phyloP scores from a whole-genome alignment of 1,139 yeast genomes.

The Magnusiomyces magnusii region DNA sequence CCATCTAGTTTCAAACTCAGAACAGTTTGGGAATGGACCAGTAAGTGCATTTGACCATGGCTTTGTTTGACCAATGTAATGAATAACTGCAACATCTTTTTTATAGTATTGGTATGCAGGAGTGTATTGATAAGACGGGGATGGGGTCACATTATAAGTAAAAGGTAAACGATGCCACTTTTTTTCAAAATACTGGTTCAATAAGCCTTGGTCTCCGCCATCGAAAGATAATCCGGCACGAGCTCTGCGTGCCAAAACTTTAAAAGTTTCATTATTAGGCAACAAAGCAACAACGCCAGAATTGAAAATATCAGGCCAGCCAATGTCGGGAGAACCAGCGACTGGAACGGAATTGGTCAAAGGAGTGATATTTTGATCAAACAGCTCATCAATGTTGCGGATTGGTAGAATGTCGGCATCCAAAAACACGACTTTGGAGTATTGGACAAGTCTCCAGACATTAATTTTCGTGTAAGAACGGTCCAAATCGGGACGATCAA shows the following conservation, averaged over 20 bases:
- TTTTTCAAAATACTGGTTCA: constrained; percentile 70
- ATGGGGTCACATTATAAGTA: constrained; percentile 77
- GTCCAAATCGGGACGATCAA: constrained; percentile 69
- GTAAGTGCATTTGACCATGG: constrained; percentile 54
- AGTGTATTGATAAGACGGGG: constrained; percentile 66
- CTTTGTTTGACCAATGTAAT: constrained; percentile 72
- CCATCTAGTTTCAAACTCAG: constrained; percentile 32
- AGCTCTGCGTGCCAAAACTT: constrained; percentile 35
- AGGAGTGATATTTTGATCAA: constrained; percentile 30
- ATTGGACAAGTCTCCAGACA: constrained; percentile 59
- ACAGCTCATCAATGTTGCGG: constrained; percentile 38
- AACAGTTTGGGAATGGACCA: constrained; percentile 12
- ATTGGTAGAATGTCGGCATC: constrained; percentile 79
- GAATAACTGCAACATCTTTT: constrained; percentile 52
- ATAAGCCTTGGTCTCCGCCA: constrained; percentile 93
- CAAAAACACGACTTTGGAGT: constrained; percentile 57
- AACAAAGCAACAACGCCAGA: constrained; percentile 71
- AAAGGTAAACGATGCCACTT: constrained; percentile 69
- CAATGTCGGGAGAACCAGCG: constrained; percentile 81
- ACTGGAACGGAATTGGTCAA: constrained; percentile 18
- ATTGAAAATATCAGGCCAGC: constrained; percentile 95
- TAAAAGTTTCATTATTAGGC: constrained; percentile 47
- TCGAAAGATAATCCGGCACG: constrained; percentile 55
- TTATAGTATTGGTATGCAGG: constrained; percentile 69
- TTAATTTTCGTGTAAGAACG: constrained; percentile 66